phyloP scores from a whole-genome alignment of 257 asterid species.

The Jasminum sambac region DNA sequence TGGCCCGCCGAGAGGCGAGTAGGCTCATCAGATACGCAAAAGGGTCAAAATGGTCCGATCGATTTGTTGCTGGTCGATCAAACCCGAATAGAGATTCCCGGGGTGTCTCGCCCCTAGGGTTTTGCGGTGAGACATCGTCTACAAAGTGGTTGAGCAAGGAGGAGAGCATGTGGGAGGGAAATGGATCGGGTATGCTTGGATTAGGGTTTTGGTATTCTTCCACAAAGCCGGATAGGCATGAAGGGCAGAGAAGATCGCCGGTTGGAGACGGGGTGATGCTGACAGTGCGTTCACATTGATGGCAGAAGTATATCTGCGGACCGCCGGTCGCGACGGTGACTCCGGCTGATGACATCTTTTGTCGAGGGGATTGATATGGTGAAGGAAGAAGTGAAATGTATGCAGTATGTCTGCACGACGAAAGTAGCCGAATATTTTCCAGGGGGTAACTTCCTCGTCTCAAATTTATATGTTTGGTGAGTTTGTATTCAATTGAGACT shows the following conservation, averaged over 20 bases:
- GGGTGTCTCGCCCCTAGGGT: conserved; percentile 11
- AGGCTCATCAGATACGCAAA: conserved; percentile 36
- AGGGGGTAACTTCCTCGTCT: not conserved
- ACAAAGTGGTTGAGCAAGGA: conserved; percentile 41
- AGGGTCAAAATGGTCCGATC: conserved; percentile 50
- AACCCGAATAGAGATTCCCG: conserved; percentile 26
- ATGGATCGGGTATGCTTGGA: conserved; percentile 29
- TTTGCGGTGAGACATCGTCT: conserved; percentile 18
- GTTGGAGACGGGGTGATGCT: conserved; percentile 46
- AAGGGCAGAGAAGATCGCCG: conserved; percentile 62
- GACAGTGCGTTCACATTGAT: conserved; percentile 63
- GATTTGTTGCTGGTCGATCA: conserved; percentile 35
- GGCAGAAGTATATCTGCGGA: conserved; percentile 73
- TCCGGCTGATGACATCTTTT: conserved; percentile 58
- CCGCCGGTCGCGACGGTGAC: conserved; percentile 55
- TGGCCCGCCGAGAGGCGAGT: conserved; percentile 52
- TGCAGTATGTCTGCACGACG: too few relatives aligned
- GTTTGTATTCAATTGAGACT: too few relatives aligned
- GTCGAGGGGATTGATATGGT: not conserved
- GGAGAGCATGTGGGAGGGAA: conserved; percentile 38
- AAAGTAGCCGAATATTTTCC: not conserved
- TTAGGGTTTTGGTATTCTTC: conserved; percentile 59
- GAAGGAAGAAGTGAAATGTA: not conserved
- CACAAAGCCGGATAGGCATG: conserved; percentile 65
- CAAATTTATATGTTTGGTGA: too few relatives aligned